phyloP scores from a whole-genome alignment of 306 rosid genomes.

The Ormosia semicastrata region DNA sequence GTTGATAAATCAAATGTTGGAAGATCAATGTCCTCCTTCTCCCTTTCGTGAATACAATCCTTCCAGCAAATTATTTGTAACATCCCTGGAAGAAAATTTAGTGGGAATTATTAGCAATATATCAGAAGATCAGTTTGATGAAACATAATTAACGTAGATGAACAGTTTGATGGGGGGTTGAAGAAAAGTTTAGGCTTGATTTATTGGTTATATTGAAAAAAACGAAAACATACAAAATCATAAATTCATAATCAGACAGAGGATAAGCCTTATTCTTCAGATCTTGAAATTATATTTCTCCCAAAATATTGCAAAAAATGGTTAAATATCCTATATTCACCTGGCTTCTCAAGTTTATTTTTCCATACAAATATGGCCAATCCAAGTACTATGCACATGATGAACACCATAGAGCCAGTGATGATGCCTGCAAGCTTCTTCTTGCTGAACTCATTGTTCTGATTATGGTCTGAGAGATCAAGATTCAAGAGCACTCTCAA shows the following conservation, averaged over 20 bases:
- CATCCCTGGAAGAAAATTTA: not conserved
- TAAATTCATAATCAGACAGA: not conserved
- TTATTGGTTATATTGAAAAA: not conserved
- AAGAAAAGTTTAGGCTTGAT: not conserved
- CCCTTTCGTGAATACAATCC: not conserved
- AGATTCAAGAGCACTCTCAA: not conserved
- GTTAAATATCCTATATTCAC: too few species aligned
- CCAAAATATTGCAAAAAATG: not conserved
- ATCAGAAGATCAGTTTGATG: too few species aligned
- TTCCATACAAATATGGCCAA: not conserved
- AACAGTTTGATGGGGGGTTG: not conserved
- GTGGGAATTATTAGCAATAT: not conserved
- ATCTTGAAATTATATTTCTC: not conserved
- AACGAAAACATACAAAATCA: not conserved
- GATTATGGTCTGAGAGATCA: not conserved
- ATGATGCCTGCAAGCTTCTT: constrained; percentile 5
- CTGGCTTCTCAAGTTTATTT: not conserved
- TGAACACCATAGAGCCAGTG: not conserved
- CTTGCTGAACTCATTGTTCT: not conserved
- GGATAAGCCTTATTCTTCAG: not conserved
- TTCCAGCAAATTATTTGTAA: not conserved
- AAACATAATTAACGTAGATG: not conserved
- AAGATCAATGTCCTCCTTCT: not conserved
- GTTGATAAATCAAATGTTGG: constrained; percentile 1
- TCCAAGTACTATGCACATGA: not conserved